Base-by-base conservation (phyloP, 257 asterid species). In the Lavandula angustifolia region DNA sequence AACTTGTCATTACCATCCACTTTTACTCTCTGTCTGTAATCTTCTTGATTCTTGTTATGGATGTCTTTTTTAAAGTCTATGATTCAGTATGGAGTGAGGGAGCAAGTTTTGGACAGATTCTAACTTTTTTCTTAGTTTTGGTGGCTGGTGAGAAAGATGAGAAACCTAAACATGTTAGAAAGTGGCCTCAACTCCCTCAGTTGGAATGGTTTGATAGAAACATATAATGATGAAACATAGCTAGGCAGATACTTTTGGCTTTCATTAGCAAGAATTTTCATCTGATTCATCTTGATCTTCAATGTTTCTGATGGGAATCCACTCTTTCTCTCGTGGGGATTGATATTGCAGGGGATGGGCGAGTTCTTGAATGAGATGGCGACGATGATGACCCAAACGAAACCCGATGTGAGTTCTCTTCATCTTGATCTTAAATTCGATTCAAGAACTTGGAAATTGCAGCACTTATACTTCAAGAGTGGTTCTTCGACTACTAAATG, bases 271-370 rank as follows among this genome's bases (percentile, higher is more conserved):
- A 29, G 17, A 29, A 10, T 4, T 5, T 17, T 40, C 17, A n/a
- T 53, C 4, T 66, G 1, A 17, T 65, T 65, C 38, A 11, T 35
- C 14, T 13, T 6, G 42, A 7, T 9, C 16, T n/a, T n/a, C 5
- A 43, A 48, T 40, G 34, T 11, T 32, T 54, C 16, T 9, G 34
- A 22, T 9, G 12, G 11, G 33, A 42, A 43, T 9, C 9, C 0
- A 16, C 12, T 32, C 13, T 29, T 44, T 29, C 27, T 64, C 16
- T 59, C 3, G 31, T 52, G 34, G 31, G 13, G 31, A 2, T 66
- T 0, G 4, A 56, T 81, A n/a, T n/a, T n/a, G 83, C 85, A 91
- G 98, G 98, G 96, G 13, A 88, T 91, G 98, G 96, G 94, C 5
- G 95, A 83, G 1, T 91, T 88, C 78, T 64, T 91, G 80, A 79